Base-by-base conservation (phyloP, 129 eudicot genomes). In the Pulicaria dysenterica region DNA sequence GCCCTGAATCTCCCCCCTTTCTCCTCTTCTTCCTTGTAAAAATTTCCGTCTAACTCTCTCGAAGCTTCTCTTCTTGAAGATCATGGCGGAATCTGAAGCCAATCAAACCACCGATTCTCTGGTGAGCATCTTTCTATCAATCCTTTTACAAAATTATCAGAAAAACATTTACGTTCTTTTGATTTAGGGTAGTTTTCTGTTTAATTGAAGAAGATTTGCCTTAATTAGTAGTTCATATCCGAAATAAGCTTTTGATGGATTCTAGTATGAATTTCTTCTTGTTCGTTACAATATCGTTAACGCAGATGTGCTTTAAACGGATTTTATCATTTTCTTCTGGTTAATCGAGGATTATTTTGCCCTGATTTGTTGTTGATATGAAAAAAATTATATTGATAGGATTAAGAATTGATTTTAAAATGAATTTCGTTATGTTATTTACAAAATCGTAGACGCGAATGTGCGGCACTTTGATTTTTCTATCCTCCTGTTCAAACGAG, bases 81-180 rank as follows among this genome's bases (percentile, higher is more conserved):
- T 36, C 67, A 85, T 85, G 89, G 79, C 89, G 72, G 89, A 85
- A 58, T 74, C 86, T 12, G 86, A 85, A 53, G 31, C 84, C 56
- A 70, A 58, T 44, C 74, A 71, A 14, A 11, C 81, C 31, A 67
- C 84, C 3, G 69, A 75, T 38, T 50, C 65, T 24, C 57, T 67
- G 79, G 80, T 80, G 80, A 57, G 41, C 55, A 38, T 12, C 2
- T 46, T 24, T 9, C 0, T 68, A 8, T 17, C 46, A 19, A 4
- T 24, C 11, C 9, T 17, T 39, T 51, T 10, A 14, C 64, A 62
- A 8, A 7, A 7, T 3, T 56, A 54, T 31, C 13, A 14, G 2
- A 14, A 8, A 5, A 11, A 5, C 37, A 3, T 24, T 24, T 13
- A 12, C 3, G 6, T 61, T 40, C 8, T 3, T 39, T 39, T 40